Base-by-base conservation (phyloP, 371 early-diverging fungal genomes). In the Syncephalis plumigaleata region DNA sequence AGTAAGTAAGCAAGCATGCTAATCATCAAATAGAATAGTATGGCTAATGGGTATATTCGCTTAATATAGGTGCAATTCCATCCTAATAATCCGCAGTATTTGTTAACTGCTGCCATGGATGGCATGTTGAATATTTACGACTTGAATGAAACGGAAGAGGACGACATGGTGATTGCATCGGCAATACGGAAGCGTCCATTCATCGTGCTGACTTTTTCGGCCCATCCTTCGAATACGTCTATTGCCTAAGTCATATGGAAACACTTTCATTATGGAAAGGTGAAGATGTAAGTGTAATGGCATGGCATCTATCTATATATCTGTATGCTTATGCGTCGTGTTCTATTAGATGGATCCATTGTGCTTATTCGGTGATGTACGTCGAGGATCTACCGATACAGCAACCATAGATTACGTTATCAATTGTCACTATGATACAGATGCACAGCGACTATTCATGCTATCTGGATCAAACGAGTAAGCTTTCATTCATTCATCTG, bases 171-270 rank as follows among this genome's bases (percentile, higher is more conserved):
- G 31, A 50, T 84, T 31, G 78, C 77, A 8, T 86, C 84, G 0
- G 73, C 24, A 91, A 91, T 44, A 77, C 81, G 3, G 75, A 73
- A 9, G 74, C 89, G 5, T 84, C 89, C 1, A 74, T 95, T 18
- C 68, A 73, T 55, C 76, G 71, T 54, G 59, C 81, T 42, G 91
- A 91, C 2, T 95, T 78, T 60, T 92, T 93, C 64, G 96, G 96
- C 8, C 90, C 89, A 0, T 55, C 58, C 3, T 68, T 72, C 7
- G 91, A 92, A 61, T 92, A 86, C 56, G 53, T 93, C 1, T 95
- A 85, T 50, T 70, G 74, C 44, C 61, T 84, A 16, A 88, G 83
- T 16, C 91, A 91, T 54, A 79, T 85, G 51, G 90, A 95, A 57
- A 91, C 91, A 0, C 73, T 93, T 22, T 76, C 82, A 21, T 54